These are phyloP conservation scores for Phaffia australis DNA, from an alignment of 768 basidiomycete species.

Conservation along the genomic window DNA sequence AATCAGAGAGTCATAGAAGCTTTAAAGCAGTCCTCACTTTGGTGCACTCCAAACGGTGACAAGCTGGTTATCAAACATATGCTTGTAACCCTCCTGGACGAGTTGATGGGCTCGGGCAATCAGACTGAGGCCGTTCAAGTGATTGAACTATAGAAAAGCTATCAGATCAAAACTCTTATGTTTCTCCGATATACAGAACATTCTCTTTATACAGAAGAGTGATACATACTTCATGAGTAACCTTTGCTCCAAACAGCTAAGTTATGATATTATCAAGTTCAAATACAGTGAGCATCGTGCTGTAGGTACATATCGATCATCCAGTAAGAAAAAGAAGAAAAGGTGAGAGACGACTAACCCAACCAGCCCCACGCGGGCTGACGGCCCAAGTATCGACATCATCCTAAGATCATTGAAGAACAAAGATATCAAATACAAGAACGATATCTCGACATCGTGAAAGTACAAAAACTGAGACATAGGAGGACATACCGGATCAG, in stretches of 20 bases:
- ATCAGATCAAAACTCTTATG: neutral
- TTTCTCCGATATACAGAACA: neutral
- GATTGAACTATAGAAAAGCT: slow-evolving; percentile 60
- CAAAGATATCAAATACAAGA: neutral
- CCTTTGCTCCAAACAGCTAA: slow-evolving; percentile 62
- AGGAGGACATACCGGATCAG: slow-evolving; percentile 16
- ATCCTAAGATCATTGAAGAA: slow-evolving; percentile 39
- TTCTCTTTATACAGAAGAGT: too few relatives aligned
- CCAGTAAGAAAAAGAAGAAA: neutral
- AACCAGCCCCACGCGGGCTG: slow-evolving; percentile 89
- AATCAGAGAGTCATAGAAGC: slow-evolving; percentile 40
- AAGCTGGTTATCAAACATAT: slow-evolving; percentile 40
- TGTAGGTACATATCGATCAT: neutral
- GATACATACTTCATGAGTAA: slow-evolving; percentile 83
- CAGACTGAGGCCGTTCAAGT: slow-evolving; percentile 72
- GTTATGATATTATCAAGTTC: slow-evolving; percentile 6
- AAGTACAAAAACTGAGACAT: neutral
- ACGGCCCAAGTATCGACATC: slow-evolving; percentile 96
- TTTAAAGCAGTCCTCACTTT: slow-evolving; percentile 58
- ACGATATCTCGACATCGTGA: neutral
- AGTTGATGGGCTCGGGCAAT: slow-evolving; percentile 95
- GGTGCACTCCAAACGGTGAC: slow-evolving; percentile 87
- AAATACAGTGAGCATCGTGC: neutral
- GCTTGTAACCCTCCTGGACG: slow-evolving; percentile 71
- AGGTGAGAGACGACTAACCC: slow-evolving; percentile 45